Base-by-base conservation (phyloP, 2,329 filamentous ascomycete genomes). In the Alternaria arborescens region DNA sequence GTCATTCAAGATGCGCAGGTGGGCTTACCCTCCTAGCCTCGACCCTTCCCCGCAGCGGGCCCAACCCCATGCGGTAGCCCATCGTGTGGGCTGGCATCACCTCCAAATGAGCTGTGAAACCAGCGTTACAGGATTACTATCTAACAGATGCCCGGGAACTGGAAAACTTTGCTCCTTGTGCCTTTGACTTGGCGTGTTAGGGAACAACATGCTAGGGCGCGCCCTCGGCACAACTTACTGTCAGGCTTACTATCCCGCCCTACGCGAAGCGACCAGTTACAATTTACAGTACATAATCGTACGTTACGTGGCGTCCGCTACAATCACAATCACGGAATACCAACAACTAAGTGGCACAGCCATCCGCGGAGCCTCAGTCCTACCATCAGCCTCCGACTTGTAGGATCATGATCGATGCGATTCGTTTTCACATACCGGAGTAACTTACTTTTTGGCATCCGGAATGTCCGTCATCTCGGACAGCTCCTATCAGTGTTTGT, bases 261-360 rank as follows among this genome's bases (percentile, higher is more conserved):
- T 20, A 38, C 12, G 46, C 20, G 30, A 50, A 36, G 30, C 32
- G 20, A 50, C 52, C 22, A 18, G 43, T 55, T 55, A 51, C 57
- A 60, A 41, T 60, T 60, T 60, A 43, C 44, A 55, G 57, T 60
- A 60, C 57, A 50, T 60, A 60, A 60, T 60, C 28, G 44, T 18
- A 10, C 32, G 20, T 30, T 22, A 5, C 32, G 42, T 28, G 28
- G 44, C 44, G 36, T 38, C 32, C 30, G 32, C 46, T 38, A 24
- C 14, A 24, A 50, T 18, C 32, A 38, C 10, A 38, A 50, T 38
- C 20, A 16, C 46, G 30, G 20, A 50, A 50, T 26, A 36, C 46
- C 3, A 50, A 24, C 20, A 50, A 50, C 46, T n/a, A 50, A 50
- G 20, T 24, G 46, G 46, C 20, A 50, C 30, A 36, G 30, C 46